A percentile compares a stretch with the other conserved stretches of the same genome.
phyloP scores from a whole-genome alignment of 352 stramenopile genomes.

The Phytopythium mirpurense region DNA sequence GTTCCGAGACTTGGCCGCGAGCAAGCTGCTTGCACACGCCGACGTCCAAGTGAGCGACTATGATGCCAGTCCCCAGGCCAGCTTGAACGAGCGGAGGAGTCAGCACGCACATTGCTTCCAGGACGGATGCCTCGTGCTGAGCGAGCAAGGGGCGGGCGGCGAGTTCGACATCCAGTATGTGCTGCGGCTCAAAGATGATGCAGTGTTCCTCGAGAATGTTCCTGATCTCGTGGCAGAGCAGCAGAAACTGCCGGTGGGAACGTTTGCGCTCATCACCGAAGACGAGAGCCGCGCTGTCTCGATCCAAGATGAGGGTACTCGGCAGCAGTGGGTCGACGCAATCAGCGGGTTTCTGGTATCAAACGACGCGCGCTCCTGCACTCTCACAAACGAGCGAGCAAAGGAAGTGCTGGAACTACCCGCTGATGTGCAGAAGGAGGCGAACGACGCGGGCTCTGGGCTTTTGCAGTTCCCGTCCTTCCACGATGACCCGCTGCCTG shows the following conservation, averaged over 20 bases:
- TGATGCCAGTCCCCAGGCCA: background rate
- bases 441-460: slow-evolving; percentile 2
- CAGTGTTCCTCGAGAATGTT: slow-evolving; percentile 32
- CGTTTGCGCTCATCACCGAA: slow-evolving; percentile 22
- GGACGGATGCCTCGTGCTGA: slow-evolving; percentile 27
- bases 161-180: slow-evolving; percentile 17
- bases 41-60: slow-evolving; percentile 16
- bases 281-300: slow-evolving; percentile 15
- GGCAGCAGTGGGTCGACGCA: slow-evolving; percentile 24
- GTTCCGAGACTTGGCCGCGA: slow-evolving; percentile 20
- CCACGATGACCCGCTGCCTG: slow-evolving; percentile 41
- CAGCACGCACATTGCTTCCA: slow-evolving; percentile 30
- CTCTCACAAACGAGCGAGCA: slow-evolving; percentile 15
- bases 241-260: background rate
- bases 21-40: slow-evolving; percentile 26
- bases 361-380: slow-evolving; percentile 23
- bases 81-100: slow-evolving; percentile 3
- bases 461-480: slow-evolving; percentile 31
- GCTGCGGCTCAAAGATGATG: slow-evolving; percentile 33
- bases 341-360: slow-evolving; percentile 28
- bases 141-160: slow-evolving; percentile 10
- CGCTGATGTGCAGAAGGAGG: slow-evolving; percentile 16
- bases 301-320: slow-evolving; percentile 13
- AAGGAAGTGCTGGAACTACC: slow-evolving; percentile 21
- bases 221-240: slow-evolving; percentile 19